Evolutionary conservation across 2,329 filamentous ascomycete genomes (phyloP).

Genomic region (Elsinoe perseae): DNA sequence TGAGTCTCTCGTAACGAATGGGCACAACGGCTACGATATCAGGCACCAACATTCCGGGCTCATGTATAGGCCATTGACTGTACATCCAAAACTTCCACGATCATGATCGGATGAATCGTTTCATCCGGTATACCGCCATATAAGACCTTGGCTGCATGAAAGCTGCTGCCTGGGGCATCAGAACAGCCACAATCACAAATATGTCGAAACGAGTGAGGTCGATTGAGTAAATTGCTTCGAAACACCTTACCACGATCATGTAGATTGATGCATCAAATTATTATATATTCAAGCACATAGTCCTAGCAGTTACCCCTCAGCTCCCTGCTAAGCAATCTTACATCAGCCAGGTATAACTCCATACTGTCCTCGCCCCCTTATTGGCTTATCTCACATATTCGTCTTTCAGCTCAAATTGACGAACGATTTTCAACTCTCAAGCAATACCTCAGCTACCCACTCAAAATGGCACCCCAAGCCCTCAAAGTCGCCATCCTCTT

Average conservation of each 20-base stretch:
- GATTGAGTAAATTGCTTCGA: background rate
- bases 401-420: too few relatives aligned
- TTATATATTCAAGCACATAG: background rate
- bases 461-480: slow-evolving; percentile 33
- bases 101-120: background rate
- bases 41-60: background rate
- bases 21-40: background rate
- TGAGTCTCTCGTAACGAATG: background rate
- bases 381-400: too few relatives aligned
- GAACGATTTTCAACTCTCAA: too few relatives aligned
- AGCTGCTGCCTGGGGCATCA: slow-evolving; percentile 5
- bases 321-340: background rate
- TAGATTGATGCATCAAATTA: background rate
- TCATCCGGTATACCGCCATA: background rate
- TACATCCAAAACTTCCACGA: background rate
- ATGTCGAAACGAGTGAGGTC: background rate
- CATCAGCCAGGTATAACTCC: too few relatives aligned
- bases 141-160: slow-evolving; percentile 4
- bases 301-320: background rate
- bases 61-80: background rate
- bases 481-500: slow-evolving; percentile 37
- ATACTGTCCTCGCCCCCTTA: too few relatives aligned
- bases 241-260: background rate
- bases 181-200: background rate
- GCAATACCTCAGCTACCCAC: too few relatives aligned